phyloP scores from a whole-genome alignment of 805 yeast species.

The Jamesozyma jinghongensis region DNA sequence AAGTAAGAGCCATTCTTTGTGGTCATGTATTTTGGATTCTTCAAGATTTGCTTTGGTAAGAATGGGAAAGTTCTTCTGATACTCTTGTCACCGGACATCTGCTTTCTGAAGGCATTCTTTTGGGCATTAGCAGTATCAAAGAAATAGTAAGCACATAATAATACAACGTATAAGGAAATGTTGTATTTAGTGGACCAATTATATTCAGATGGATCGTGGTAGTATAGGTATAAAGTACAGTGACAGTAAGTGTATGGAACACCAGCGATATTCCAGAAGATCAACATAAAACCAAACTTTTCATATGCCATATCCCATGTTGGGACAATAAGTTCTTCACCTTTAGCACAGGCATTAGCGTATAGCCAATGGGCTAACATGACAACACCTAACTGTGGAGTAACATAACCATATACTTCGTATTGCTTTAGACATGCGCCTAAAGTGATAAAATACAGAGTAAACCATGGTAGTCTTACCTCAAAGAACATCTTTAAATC shows the following conservation, averaged over 20 bases:
- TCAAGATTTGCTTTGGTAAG: conserved; percentile 73
- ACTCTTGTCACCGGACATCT: conserved; percentile 66
- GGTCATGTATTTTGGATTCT: conserved; percentile 74
- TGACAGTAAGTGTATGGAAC: conserved; percentile 98
- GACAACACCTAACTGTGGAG: conserved; percentile 66
- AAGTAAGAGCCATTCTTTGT: conserved; percentile 80
- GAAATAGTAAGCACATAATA: conserved; percentile 73
- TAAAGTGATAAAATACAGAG: conserved; percentile 65
- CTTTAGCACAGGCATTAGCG: conserved; percentile 95
- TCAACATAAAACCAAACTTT: conserved; percentile 97
- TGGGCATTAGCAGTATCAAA: conserved; percentile 94
- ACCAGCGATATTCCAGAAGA: conserved; percentile 98
- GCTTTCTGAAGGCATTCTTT: conserved; percentile 83
- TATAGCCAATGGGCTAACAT: conserved; percentile 86
- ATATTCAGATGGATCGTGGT: conserved; percentile 80
- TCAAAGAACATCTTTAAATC: conserved; percentile 97
- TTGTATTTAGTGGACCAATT: conserved; percentile 58
- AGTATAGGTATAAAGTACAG: conserved; percentile 72
- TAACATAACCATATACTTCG: conserved; percentile 69
- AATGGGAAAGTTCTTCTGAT: conserved; percentile 88
- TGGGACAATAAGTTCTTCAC: conserved; percentile 94
- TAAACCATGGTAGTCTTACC: conserved; percentile 95
- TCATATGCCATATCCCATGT: conserved; percentile 99
- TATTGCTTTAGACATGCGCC: conserved; percentile 71
- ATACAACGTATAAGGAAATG: conserved; percentile 42